Evolutionary conservation across 257 asterid species (phyloP), one percentile per base, ranked within the genome.

Genomic region (Agastache rugosa): DNA sequence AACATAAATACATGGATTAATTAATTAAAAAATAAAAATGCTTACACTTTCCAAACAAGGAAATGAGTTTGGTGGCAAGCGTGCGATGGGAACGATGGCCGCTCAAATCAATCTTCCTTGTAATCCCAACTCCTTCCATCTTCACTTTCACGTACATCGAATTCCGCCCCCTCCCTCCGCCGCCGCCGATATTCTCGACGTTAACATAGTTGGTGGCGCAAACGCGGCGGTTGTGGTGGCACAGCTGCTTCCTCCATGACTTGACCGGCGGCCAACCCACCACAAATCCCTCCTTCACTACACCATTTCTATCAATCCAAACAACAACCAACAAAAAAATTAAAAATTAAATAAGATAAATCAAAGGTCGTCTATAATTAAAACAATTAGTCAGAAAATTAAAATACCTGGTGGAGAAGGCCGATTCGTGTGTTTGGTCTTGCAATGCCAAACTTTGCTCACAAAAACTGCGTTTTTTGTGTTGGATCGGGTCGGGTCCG

Each of bases 241-340:
- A 70, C 50, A 81, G 41, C 75, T 75, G 85, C 80, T 81, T 87
- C 88, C 91, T 84, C 85, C 81, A 80, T 0, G 85, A 69, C 31
- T 76, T 89, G 6, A 86, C 71, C 22, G 96, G 96, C 48, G 96
- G 96, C 96, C 96, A 89, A 17, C 93, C 93, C 27, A 81, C 86
- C 67, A 74, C 79, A 1, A 74, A 64, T 9, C 69, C 75, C 27
- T 67, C 79, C 54, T 50, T 50, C 56, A 6, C 56, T 37, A 47
- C 79, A 64, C 39, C 73, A 58, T 67, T 74, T 31, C 87, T 81
- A 76, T 77, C 76, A 12, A 73, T 39, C 22, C 35, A 48, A 15
- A 8, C 44, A 39, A 31, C 47, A 15, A 61, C 8, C n/a, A 69
- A 1, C 11, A 6, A 17, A 6, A 54, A 20, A 8, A 8, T 20